Evolutionary conservation across 2,329 filamentous ascomycete species (phyloP).

Genomic region (Magnaporthiopsis poae): DNA sequence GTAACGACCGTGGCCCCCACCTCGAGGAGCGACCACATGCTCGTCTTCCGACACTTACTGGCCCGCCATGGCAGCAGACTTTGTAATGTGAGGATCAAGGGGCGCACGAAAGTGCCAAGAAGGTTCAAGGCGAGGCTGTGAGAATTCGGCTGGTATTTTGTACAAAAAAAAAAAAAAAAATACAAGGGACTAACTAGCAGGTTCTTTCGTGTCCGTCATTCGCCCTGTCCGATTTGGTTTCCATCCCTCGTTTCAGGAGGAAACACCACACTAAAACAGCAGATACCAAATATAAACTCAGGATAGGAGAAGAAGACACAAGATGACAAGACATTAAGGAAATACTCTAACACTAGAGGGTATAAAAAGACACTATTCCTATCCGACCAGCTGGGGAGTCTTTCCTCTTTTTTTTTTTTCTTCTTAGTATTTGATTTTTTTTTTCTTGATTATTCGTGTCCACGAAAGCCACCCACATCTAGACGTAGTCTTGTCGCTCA

Average conservation of each 20-base stretch:
- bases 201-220: too few species aligned
- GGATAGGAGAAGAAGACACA: neutral
- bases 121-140: neutral
- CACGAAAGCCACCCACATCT: neutral
- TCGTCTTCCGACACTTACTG: constrained; percentile 11
- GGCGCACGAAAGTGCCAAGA: neutral
- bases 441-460: neutral
- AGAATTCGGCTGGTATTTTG: neutral
- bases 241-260: neutral
- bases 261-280: neutral
- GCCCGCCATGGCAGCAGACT: too few species aligned
- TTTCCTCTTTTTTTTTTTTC: neutral
- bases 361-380: neutral
- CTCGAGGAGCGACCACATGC: constrained; percentile 31
- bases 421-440: neutral
- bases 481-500: neutral
- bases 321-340: neutral
- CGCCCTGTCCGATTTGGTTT: neutral
- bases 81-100: neutral
- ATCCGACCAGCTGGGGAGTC: neutral
- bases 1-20: constrained; percentile 26
- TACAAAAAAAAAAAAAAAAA: neutral
- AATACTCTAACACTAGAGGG: neutral
- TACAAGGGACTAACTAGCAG: neutral
- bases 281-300: neutral